A percentile compares a stretch with the other conserved stretches of the same genome.
These are phyloP conservation scores for Xylariaceae sp. DNA, from an alignment of 2,329 filamentous ascomycete genomes.

Conservation along the genomic window DNA sequence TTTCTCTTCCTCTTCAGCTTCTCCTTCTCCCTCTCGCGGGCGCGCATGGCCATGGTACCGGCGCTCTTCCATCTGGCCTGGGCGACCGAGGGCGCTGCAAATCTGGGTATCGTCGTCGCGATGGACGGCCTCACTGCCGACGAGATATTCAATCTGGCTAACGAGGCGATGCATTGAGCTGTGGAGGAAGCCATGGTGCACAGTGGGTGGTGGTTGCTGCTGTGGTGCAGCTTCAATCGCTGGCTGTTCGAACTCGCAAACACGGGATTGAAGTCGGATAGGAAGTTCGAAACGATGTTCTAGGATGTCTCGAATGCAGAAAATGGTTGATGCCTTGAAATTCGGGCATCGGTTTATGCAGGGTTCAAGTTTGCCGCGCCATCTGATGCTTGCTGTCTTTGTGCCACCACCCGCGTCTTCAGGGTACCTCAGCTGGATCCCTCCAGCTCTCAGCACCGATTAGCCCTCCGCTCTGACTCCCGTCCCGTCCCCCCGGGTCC, in stretches of 20 bases:
- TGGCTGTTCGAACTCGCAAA: too few species aligned
- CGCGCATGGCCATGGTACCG: conserved; percentile 28
- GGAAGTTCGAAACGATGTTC: conserved; percentile 2
- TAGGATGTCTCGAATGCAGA: conserved; percentile 5
- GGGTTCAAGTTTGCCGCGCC: neutral
- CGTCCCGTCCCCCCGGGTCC: conserved; percentile 1
- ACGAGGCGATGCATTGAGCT: conserved; percentile 52
- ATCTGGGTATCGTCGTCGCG: conserved; percentile 44
- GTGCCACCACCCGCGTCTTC: conserved; percentile 10
- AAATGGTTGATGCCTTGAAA: conserved; percentile 16
- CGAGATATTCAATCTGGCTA: conserved; percentile 50
- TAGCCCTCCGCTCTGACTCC: neutral
- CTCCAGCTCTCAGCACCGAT: too few species aligned
- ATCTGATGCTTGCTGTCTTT: conserved; percentile 28
- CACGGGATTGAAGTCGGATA: neutral
- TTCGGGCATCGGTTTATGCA: conserved; percentile 5
- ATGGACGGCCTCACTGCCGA: conserved; percentile 41
- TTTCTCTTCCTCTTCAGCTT: conserved; percentile 55
- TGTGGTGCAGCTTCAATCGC: conserved; percentile 17
- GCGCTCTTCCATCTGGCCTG: conserved; percentile 44
- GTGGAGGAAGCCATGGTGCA: conserved; percentile 46
- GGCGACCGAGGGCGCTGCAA: conserved; percentile 45
- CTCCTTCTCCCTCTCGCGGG: conserved; percentile 50
- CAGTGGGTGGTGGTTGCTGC: conserved; percentile 4
- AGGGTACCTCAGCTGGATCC: neutral